Conservation (phyloP, 2,329 filamentous ascomycete species). For the Fusarium armeniacum region DNA sequence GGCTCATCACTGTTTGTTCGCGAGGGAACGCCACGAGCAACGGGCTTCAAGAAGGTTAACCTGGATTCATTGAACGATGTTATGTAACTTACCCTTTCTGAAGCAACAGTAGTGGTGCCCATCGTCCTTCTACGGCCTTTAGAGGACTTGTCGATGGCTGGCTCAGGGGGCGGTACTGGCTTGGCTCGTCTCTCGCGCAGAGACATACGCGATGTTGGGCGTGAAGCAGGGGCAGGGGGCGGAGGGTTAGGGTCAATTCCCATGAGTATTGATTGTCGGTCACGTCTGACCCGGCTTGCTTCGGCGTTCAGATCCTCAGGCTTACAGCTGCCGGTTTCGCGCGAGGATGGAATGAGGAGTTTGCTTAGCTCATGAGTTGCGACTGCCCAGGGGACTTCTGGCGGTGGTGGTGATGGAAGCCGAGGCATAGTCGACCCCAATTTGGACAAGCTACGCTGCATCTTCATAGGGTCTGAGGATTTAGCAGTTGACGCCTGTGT, state of each 20-base stretch:
- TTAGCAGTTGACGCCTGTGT: slow-evolving; percentile 91
- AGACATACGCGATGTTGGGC: slow-evolving; percentile 74
- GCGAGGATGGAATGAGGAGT: slow-evolving; percentile 80
- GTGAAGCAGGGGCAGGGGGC: slow-evolving; percentile 50
- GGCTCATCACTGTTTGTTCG: slow-evolving; percentile 47
- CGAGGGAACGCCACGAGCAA: slow-evolving; percentile 52
- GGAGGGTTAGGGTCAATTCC: slow-evolving; percentile 50
- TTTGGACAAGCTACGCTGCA: slow-evolving; percentile 74
- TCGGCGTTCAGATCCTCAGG: slow-evolving; percentile 83
- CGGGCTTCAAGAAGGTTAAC: slow-evolving; percentile 50
- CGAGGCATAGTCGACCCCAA: slow-evolving; percentile 58
- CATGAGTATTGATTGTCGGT: slow-evolving; percentile 70
- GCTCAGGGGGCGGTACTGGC: slow-evolving; percentile 67
- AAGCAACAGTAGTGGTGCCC: slow-evolving; percentile 54
- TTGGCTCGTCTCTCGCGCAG: slow-evolving; percentile 78
- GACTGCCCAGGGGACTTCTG: slow-evolving; percentile 86
- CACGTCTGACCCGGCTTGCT: slow-evolving; percentile 72
- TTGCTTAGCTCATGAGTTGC: slow-evolving; percentile 88
- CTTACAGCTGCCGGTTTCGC: slow-evolving; percentile 81
- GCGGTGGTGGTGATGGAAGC: slow-evolving; percentile 76
- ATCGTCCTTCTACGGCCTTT: slow-evolving; percentile 73
- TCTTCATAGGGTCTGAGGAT: slow-evolving; percentile 75
- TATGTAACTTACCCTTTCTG: slow-evolving; percentile 50
- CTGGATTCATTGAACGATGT: not conserved
- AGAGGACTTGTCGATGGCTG: slow-evolving; percentile 41